Evolutionary conservation across 306 rosid species (phyloP).

Genomic region (Rosa multiflora): DNA sequence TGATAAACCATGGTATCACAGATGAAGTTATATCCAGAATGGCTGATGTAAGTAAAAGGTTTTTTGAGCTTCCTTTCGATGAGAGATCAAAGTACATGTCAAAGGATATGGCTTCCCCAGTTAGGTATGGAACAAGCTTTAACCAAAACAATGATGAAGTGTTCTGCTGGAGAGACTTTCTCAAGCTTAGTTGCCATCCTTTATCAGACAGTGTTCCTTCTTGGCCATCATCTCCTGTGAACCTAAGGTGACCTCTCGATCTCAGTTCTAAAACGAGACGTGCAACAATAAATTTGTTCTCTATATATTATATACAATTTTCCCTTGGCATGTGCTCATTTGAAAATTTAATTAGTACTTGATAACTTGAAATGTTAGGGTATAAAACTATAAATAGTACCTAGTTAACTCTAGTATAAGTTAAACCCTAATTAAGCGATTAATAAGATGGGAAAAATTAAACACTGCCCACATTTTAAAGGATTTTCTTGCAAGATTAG

Average conservation of each 20-base stretch:
- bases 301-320: too few relatives aligned
- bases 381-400: too few relatives aligned
- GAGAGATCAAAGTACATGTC: constrained; percentile 36
- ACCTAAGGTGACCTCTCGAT: constrained; percentile 18
- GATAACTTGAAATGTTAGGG: not conserved
- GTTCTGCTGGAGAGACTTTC: constrained; percentile 39
- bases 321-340: not conserved
- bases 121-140: constrained; percentile 36
- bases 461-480: too few relatives aligned
- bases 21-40: constrained; percentile 23
- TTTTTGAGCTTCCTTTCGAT: constrained; percentile 27
- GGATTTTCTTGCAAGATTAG: too few relatives aligned
- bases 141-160: constrained; percentile 34
- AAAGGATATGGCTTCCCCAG: constrained; percentile 22
- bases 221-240: constrained; percentile 36
- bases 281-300: not conserved
- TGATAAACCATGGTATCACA: constrained; percentile 28
- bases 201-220: constrained; percentile 19
- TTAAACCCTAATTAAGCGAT: too few relatives aligned
- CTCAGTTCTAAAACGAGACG: not conserved
- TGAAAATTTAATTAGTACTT: not conserved
- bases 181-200: constrained; percentile 34
- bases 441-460: too few relatives aligned
- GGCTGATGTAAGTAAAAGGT: constrained; percentile 21
- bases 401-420: too few relatives aligned